Evolutionary conservation across 768 basidiomycete species (phyloP).

Genomic region (Suillus placidus): DNA sequence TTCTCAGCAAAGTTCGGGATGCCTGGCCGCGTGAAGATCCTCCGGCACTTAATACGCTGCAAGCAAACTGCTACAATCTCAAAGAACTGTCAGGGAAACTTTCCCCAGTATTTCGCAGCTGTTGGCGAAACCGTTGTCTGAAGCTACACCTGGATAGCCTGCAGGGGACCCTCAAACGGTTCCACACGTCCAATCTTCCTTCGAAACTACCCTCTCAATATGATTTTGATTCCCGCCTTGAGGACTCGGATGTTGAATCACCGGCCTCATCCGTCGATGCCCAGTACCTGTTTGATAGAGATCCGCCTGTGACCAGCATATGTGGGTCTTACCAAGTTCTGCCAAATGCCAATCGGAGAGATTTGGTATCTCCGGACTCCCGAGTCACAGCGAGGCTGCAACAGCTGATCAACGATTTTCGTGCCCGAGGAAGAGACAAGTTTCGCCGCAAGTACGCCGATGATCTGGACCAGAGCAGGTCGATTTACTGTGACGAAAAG

Average conservation of each 20-base stretch:
- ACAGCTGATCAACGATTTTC: constrained; percentile 10
- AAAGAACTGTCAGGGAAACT: background rate
- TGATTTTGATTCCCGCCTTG: background rate
- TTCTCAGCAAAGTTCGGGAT: background rate
- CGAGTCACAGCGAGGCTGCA: constrained; percentile 2
- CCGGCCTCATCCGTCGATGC: background rate
- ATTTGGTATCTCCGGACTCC: background rate
- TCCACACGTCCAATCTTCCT: background rate
- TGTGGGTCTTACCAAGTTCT: background rate
- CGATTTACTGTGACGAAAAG: background rate
- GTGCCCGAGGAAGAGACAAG: background rate
- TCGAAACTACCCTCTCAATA: background rate
- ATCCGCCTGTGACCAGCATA: constrained; percentile 2
- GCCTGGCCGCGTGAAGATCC: background rate
- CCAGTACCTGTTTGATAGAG: constrained; percentile 10
- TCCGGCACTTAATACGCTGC: background rate
- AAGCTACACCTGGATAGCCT: background rate
- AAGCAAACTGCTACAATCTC: background rate
- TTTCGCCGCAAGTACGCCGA: constrained; percentile 19
- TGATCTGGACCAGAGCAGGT: constrained; percentile 12
- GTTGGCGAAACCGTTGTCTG: background rate
- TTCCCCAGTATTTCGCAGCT: background rate
- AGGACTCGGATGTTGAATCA: background rate
- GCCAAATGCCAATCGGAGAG: background rate
- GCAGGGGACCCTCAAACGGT: background rate